Base-by-base conservation (phyloP, 345 rosid species). In the Boechera retrofracta region DNA sequence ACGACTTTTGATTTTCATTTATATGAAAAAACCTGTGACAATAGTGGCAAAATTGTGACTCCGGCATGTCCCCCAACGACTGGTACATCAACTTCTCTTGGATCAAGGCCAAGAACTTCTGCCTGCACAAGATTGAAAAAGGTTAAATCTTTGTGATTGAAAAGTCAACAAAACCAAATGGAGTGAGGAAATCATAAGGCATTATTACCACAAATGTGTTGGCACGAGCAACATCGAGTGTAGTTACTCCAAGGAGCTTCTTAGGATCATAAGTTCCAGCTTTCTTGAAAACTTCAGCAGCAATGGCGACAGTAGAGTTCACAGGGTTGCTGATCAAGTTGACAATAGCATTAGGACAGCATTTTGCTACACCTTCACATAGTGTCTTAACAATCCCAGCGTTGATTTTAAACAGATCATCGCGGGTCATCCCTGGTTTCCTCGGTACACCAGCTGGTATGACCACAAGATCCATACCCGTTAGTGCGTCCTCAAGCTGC, bases 61-160 rank as follows among this genome's bases (percentile, higher is more conserved):
- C 98, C 98, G 0, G 98, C 83, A 74, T 96, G 99, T 68, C 99
- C 99, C 24, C 96, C 99, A 56, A 93, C 94, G 39, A 96, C 99
- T 11, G 99, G 99, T 77, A 91, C 97, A 81, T 89, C 90, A 9
- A 93, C 97, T 78, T 91, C 93, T 83, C 96, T 85, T 38, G 98
- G 99, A 84, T 95, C 96, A 77, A 91, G 91, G 52, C 97, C 98
- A 76, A 96, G 83, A 77, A 93, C 93, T 83, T 96, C 99, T 29
- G 97, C 99, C 99, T 95, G 84, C 48, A 81, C 62, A 68, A 76
- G 64, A 75, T 41, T 61, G n/a, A 15, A 24, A 63, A 29, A 0
- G 15, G 5, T 66, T 26, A 69, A 61, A 67, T 68, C 47, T 64
- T 64, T 51, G 42, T 64, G 39, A 26, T 4, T 71, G 12, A 24